These are phyloP conservation scores for Exophiala sideris DNA, from an alignment of 2,329 filamentous ascomycete genomes.

Conservation along the genomic window DNA sequence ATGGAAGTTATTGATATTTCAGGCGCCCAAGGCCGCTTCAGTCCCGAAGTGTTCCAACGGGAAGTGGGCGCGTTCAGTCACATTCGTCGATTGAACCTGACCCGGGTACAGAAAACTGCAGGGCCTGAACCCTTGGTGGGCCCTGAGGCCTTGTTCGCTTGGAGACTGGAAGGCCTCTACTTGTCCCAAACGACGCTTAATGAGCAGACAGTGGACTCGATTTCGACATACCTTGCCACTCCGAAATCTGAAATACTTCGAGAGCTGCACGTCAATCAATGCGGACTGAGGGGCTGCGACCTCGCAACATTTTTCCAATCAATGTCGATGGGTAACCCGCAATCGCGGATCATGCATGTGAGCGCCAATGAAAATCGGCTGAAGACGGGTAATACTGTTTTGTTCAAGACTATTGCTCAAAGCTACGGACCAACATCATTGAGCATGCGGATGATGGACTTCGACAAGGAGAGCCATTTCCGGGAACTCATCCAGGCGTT, in stretches of 20 bases:
- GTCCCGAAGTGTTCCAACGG: constrained; percentile 61
- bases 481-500: constrained; percentile 61
- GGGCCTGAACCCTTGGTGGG: constrained; percentile 62
- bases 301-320: constrained; percentile 63
- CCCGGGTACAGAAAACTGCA: constrained; percentile 61
- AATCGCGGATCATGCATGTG: constrained; percentile 59
- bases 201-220: constrained; percentile 60
- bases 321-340: constrained; percentile 52
- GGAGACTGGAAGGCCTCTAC: constrained; percentile 64
- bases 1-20: constrained; percentile 66
- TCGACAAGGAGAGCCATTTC: constrained; percentile 63
- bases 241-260: constrained; percentile 59
- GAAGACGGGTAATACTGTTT: constrained; percentile 40
- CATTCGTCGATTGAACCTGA: constrained; percentile 64
- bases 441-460: constrained; percentile 67
- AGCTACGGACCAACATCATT: constrained; percentile 60
- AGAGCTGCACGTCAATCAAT: constrained; percentile 64
- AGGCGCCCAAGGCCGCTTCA: constrained; percentile 62
- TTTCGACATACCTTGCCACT: constrained; percentile 62
- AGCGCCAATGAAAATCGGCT: constrained; percentile 62
- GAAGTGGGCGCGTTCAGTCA: constrained; percentile 65
- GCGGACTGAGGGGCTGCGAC: constrained; percentile 62
- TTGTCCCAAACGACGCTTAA: constrained; percentile 63
- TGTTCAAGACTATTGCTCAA: constrained; percentile 46
- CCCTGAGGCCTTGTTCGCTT: constrained; percentile 63